A percentile compares a stretch with the other conserved stretches of the same genome.
These are phyloP conservation scores for Neurospora tetrasperma DNA, from an alignment of 495 filamentous ascomycete species.

Conservation along the genomic window DNA sequence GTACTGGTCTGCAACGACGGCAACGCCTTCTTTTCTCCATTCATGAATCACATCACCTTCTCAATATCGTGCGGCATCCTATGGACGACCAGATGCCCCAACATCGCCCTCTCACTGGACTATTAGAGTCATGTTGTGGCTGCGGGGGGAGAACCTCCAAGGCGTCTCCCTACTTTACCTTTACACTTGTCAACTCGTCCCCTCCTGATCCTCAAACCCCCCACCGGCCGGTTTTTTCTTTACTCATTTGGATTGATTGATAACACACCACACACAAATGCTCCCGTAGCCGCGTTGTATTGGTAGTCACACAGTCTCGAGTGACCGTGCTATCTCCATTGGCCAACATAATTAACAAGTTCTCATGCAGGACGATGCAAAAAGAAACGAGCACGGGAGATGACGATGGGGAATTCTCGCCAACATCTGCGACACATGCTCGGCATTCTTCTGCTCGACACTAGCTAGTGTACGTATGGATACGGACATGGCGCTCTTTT, in stretches of 20 bases:
- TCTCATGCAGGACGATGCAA: background rate
- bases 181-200: background rate
- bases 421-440: background rate
- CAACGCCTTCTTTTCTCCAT: background rate
- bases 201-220: background rate
- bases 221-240: background rate
- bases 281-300: background rate
- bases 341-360: background rate
- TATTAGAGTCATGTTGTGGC: background rate
- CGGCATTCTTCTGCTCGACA: background rate
- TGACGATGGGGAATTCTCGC: background rate
- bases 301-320: background rate
- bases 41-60: background rate
- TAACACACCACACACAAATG: background rate
- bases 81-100: background rate
- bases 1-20: background rate
- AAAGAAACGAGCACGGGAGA: background rate
- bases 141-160: background rate
- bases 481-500: background rate
- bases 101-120: background rate
- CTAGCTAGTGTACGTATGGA: background rate
- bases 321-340: background rate
- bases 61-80: background rate
- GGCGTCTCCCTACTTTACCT: background rate
- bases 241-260: background rate